Percentiles rank a stretch among this genome's conserved stretches.
Evolutionary conservation across 1,139 yeast genomes (phyloP).

Genomic region (Saccharomyces hybrid): DNA sequence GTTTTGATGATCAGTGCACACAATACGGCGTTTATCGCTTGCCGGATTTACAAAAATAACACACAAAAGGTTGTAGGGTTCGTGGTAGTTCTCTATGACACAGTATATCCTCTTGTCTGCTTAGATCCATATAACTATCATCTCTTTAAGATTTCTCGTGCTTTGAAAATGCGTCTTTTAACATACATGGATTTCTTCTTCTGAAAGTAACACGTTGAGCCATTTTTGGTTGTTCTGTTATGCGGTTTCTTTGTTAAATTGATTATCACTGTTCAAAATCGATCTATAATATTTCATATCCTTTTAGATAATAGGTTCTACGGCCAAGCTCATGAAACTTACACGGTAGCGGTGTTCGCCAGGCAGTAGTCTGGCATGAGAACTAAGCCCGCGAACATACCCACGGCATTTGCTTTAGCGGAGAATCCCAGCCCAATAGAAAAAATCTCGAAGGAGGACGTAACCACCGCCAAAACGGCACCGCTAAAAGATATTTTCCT

Average conservation of each 20-base stretch:
- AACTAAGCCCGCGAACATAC: neutral
- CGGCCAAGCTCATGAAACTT: neutral
- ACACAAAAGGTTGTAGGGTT: neutral
- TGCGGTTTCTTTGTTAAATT: neutral
- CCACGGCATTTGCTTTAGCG: neutral
- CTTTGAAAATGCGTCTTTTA: constrained; percentile 4
- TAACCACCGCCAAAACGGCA: neutral
- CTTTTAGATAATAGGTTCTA: neutral
- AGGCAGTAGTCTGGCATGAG: neutral
- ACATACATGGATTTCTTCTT: constrained; percentile 75
- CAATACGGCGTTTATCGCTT: neutral
- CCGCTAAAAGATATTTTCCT: neutral
- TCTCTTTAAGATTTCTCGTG: neutral
- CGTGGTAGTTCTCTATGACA: neutral
- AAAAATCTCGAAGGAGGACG: neutral
- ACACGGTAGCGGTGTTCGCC: neutral
- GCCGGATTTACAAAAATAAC: neutral
- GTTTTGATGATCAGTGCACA: neutral
- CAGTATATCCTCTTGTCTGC: neutral
- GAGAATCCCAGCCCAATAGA: neutral
- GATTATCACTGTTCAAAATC: neutral
- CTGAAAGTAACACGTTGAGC: constrained; percentile 78
- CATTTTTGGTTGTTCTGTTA: constrained; percentile 36
- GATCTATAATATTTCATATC: neutral
- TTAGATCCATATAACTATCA: neutral